Conservation (phyloP, 1,139 yeast genomes). For the Pneumocystis jirovecii region DNA sequence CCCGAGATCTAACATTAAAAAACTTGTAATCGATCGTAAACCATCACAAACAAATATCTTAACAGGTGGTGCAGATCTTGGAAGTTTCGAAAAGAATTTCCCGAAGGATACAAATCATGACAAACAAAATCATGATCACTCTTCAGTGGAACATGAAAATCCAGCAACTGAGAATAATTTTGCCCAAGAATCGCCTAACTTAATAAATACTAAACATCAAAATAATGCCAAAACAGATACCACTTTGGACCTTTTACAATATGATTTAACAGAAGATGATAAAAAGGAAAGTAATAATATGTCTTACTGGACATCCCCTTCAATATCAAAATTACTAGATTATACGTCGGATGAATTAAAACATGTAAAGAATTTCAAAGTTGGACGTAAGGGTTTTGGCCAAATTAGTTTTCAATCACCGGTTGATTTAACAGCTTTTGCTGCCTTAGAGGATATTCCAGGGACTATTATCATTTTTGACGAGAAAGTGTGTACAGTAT, state of each 20-base stretch:
- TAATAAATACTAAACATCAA: neutral
- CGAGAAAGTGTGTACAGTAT: slow-evolving; percentile 48
- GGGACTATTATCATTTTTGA: slow-evolving; percentile 52
- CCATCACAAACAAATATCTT: slow-evolving; percentile 20
- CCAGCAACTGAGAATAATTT: neutral
- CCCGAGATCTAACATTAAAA: slow-evolving; percentile 44
- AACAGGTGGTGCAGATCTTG: slow-evolving; percentile 14
- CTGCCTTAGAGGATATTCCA: slow-evolving; percentile 44
- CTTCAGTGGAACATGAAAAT: neutral
- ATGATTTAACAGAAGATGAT: neutral
- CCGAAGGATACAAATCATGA: slow-evolving; percentile 13
- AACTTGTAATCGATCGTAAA: slow-evolving; percentile 40
- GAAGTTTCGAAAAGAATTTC: slow-evolving; percentile 10
- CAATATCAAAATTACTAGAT: slow-evolving; percentile 44
- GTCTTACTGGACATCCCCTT: slow-evolving; percentile 73
- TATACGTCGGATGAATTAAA: slow-evolving; percentile 51
- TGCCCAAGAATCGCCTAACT: neutral
- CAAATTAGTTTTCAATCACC: slow-evolving; percentile 60
- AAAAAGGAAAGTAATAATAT: slow-evolving; percentile 41
- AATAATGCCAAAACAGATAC: neutral
- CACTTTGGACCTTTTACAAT: neutral
- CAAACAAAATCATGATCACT: neutral
- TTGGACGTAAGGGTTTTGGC: slow-evolving; percentile 76
- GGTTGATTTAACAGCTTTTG: slow-evolving; percentile 61
- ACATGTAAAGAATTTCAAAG: slow-evolving; percentile 46